These are phyloP conservation scores for Colletotrichum sp. DNA, from an alignment of 2,329 filamentous ascomycete genomes.

Conservation along the genomic window DNA sequence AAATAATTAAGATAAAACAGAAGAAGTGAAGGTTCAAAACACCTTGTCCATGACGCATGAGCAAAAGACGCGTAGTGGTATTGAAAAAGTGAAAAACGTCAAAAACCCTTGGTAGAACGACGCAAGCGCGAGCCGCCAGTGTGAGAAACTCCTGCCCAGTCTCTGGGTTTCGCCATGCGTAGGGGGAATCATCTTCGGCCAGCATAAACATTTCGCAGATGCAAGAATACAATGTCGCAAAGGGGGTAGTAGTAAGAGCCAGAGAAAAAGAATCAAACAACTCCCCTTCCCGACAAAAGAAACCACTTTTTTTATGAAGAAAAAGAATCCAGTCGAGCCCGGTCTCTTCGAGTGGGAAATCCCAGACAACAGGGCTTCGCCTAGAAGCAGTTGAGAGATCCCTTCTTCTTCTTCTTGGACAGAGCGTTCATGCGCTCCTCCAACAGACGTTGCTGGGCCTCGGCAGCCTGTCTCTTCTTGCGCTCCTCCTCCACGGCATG, in stretches of 20 bases:
- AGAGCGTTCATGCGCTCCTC: slow-evolving; percentile 95
- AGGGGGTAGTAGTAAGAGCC: slow-evolving; percentile 10
- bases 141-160: slow-evolving; percentile 18
- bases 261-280: slow-evolving; percentile 7
- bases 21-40: not conserved
- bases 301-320: slow-evolving; percentile 4
- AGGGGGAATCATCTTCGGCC: slow-evolving; percentile 20
- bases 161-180: slow-evolving; percentile 20
- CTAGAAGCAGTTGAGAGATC: slow-evolving; percentile 96
- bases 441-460: slow-evolving; percentile 85
- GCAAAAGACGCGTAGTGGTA: slow-evolving; percentile 15
- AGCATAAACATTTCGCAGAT: slow-evolving; percentile 18
- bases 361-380: slow-evolving; percentile 26
- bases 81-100: not conserved
- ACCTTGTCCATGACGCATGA: not conserved
- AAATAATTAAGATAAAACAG: slow-evolving; percentile 9
- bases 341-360: not conserved
- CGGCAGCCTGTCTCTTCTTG: slow-evolving; percentile 87
- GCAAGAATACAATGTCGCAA: slow-evolving; percentile 7
- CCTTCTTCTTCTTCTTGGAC: slow-evolving; percentile 92
- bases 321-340: slow-evolving; percentile 25
- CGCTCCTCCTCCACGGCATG: slow-evolving; percentile 97
- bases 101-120: not conserved
- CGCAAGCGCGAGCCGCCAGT: slow-evolving; percentile 15
- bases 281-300: not conserved